Base-by-base conservation (phyloP, 2,329 filamentous ascomycete genomes). In the Epichloe elymi region DNA sequence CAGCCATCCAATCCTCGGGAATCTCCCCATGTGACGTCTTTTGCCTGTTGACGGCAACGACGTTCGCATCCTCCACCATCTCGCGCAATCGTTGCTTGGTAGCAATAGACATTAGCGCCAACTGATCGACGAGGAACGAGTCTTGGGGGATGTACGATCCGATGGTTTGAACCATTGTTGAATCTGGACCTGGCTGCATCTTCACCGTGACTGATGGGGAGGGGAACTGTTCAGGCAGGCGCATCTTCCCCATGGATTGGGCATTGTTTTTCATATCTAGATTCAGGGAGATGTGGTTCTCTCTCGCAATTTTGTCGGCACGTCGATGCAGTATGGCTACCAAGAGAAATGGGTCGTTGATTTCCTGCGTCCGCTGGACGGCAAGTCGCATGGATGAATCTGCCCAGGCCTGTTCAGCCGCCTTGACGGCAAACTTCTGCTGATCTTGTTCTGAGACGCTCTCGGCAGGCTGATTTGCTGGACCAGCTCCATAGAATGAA, bases 101-200 rank as follows among this genome's bases (percentile, higher is more conserved):
- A 17, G 87, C 86, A 51, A 96, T 76, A 5, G 88, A 93, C 52
- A 96, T 65, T 15, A 96, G 73, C 26, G 87, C 85, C 43, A 96
- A 70, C 57, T 96, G 86, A 54, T 95, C 89, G 14, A 86, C 84
- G 36, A 95, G 72, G 50, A 79, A 82, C 2, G 86, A 80, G 42
- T 89, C 85, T 37, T 85, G 81, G 0, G 93, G 78, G 38, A 94
- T 78, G 50, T 85, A 88, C 19, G 80, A 80, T 2, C 82, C 83
- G 14, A 74, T 75, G 1, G 83, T 82, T 41, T 78, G 68, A 3
- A 87, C 74, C 23, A 84, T 67, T 12, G 78, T 74, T 35, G 78
- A 79, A 48, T 88, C 81, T 0, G 81, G 76, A 0, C 79, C 81
- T 2, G 70, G 71, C 53, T 76, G 76, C 53, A 69, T 76, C 64